These are phyloP conservation scores for Clohesyomyces aquaticus DNA, from an alignment of 495 filamentous ascomycete genomes.

Conservation along the genomic window DNA sequence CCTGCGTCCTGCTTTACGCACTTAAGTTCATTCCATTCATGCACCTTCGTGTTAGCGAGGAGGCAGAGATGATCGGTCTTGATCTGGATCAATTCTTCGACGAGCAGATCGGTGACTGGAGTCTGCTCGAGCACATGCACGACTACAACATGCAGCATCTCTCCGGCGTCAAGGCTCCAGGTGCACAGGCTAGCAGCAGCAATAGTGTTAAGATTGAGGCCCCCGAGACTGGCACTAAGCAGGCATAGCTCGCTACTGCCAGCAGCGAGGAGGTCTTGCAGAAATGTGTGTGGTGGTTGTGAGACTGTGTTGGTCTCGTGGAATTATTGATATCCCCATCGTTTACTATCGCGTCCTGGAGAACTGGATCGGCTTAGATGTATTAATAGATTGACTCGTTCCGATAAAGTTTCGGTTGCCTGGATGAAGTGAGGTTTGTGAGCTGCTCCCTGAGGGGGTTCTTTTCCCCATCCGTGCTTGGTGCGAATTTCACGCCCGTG, in stretches of 20 bases:
- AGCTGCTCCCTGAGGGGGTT: too few relatives aligned
- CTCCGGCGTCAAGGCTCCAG: conserved; percentile 14
- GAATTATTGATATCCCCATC: conserved; percentile 2
- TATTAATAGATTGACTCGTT: background rate
- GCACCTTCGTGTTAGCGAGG: conserved; percentile 59
- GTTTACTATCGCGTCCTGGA: background rate
- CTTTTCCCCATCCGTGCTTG: too few relatives aligned
- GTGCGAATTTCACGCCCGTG: too few relatives aligned
- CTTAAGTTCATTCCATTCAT: conserved; percentile 64
- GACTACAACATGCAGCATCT: too few relatives aligned
- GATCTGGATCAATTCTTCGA: conserved; percentile 63
- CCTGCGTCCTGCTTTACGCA: conserved; percentile 57
- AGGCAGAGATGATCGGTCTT: conserved; percentile 60
- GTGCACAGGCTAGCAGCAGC: conserved; percentile 18
- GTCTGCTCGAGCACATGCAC: conserved; percentile 38
- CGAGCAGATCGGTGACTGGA: conserved; percentile 59
- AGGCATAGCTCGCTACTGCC: conserved; percentile 6
- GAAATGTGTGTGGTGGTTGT: conserved; percentile 17
- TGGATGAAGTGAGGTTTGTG: too few relatives aligned
- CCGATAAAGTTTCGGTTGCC: too few relatives aligned
- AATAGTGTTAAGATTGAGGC: conserved; percentile 18
- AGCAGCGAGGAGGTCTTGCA: background rate
- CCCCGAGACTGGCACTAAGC: conserved; percentile 8
- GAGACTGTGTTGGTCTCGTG: background rate
- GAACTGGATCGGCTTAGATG: background rate